Evolutionary conservation across 306 rosid species (phyloP), one percentile per base, ranked within the genome.

Genomic region (Fagus sylvatica): DNA sequence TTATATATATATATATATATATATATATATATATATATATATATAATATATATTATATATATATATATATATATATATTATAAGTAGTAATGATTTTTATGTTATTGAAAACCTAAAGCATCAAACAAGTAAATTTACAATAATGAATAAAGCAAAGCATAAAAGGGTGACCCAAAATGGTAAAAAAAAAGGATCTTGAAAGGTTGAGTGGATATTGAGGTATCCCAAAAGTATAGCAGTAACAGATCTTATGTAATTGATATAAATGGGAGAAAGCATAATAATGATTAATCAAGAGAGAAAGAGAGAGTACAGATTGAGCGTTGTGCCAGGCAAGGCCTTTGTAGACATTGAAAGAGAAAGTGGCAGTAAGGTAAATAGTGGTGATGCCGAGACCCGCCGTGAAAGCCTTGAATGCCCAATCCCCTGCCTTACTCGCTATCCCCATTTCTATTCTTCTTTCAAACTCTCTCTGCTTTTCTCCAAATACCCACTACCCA

Each of bases 261-360:
- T 30, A 19, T 56, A 32, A 1, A 60, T 30, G 7, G 40, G 67
- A 10, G 39, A 60, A 0, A 60, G 67, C 40, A 32, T 32, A 33
- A 60, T 32, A 60, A 60, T 39, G 15, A 11, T 40, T 33, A 7
- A 34, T 12, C 22, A 3, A 34, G 6, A 13, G 73, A 56, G n/a
- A 64, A 51, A 75, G 57, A 15, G 41, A 46, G 36, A 17, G 7
- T 76, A 93, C 97, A 36, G 90, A 71, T 87, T 93, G 98, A 84
- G 93, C 83, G 12, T 93, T 91, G 82, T 93, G 98, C 98, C 97
- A 93, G 42, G 93, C 75, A 59, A 93, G 76, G 81, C 98, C 98
- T 84, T 79, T 84, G 90, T 93, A 87, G 79, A 93, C 88, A 78
- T 90, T 88, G 55, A 83, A 76, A 73, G 97, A 91, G 84, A 91